Evolutionary conservation across 805 yeast genomes (phyloP).

Genomic region (Starmera caribaea): DNA sequence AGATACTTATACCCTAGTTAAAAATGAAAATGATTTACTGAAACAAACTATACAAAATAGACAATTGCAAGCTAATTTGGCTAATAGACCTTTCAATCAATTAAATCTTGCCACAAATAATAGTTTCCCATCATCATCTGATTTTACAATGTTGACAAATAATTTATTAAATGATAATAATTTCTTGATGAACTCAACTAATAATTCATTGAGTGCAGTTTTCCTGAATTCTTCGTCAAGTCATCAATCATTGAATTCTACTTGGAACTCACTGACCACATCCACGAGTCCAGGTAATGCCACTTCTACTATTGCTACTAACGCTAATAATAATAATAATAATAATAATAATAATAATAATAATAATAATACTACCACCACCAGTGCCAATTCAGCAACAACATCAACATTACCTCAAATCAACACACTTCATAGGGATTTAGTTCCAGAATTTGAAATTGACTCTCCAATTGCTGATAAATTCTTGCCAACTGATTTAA

Average conservation of each 20-base stretch:
- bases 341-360: background rate
- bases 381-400: conserved; percentile 1
- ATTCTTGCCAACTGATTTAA: conserved; percentile 26
- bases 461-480: conserved; percentile 25
- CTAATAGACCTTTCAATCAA: background rate
- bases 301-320: too few relatives aligned
- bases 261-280: too few relatives aligned
- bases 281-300: too few relatives aligned
- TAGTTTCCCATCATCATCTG: background rate
- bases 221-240: too few relatives aligned
- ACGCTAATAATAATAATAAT: background rate
- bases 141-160: too few relatives aligned
- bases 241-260: too few relatives aligned
- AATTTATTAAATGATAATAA: too few relatives aligned
- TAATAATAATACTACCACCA: background rate
- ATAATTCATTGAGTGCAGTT: too few relatives aligned
- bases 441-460: conserved; percentile 6
- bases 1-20: conserved; percentile 9
- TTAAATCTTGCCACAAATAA: background rate
- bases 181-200: too few relatives aligned
- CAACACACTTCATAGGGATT: background rate
- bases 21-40: conserved; percentile 7
- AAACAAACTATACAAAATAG: conserved; percentile 1
- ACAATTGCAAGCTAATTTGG: too few relatives aligned
- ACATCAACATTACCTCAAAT: conserved; percentile 1